Evolutionary conservation across 129 eudicot species (phyloP), one percentile per base, ranked within the genome.

Genomic region (Helichrysum umbraculigerum): DNA sequence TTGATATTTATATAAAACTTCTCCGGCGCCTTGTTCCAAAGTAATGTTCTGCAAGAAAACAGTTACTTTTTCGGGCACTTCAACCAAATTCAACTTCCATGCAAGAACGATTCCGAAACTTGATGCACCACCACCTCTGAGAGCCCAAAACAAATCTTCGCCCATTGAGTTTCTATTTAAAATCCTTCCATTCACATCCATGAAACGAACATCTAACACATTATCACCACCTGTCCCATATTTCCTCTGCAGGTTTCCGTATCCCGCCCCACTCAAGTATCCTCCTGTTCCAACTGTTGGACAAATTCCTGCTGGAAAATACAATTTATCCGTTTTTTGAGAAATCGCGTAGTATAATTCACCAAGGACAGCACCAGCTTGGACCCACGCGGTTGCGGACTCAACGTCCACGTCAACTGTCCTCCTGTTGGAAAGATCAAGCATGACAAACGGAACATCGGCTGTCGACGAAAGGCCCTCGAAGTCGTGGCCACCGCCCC

Each of bases 361-460:
- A 56, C 61, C 61, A n/a, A 56, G 61, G 21, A 56, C 61, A 16
- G 61, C 61, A 25, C 61, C 61, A 16, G 21, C 5, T 56, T 56
- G 61, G 61, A 56, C 61, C 61, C 61, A 56, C 0, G 61, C 61
- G 61, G 61, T 56, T 1, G 21, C 22, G 2, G 8, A 16, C 22
- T 19, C 25, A 56, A 56, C 61, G 10, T 56, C 61, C 20, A 56
- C 61, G 25, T 56, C 61, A 16, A 56, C 61, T 5, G 9, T 5
- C 4, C 61, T 56, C 61, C 20, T 56, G 0, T 19, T 56, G 61
- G 20, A 16, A 19, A 56, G 61, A 56, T 56, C 61, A 56, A 56
- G 61, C 61, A 56, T 56, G 61, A 56, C 61, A n/a, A 56, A 56
- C 10, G 61, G 61, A n/a, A 56, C 61, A n/a, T 56, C 25, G 17